Evolutionary conservation across 2,329 filamentous ascomycete genomes (phyloP).

Genomic region (Fusarium luffae): DNA sequence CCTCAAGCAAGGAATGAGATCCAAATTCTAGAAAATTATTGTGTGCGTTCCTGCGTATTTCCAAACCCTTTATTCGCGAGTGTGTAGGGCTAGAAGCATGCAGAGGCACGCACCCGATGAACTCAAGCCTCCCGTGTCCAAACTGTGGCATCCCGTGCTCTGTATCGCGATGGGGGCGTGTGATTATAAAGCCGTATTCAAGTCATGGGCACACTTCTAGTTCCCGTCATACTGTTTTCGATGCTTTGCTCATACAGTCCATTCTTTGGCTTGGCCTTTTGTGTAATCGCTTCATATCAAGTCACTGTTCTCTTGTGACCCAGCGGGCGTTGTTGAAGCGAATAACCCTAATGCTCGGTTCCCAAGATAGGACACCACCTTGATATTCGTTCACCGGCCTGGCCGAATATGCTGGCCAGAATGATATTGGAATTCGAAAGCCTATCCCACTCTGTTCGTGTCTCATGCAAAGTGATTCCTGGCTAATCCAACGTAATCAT

Average conservation of each 20-base stretch:
- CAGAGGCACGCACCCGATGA: slow-evolving; percentile 27
- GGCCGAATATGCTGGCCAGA: slow-evolving; percentile 12
- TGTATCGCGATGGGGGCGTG: slow-evolving; percentile 39
- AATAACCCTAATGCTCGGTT: slow-evolving; percentile 36
- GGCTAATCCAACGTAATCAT: slow-evolving; percentile 30
- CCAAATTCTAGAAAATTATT: slow-evolving; percentile 31
- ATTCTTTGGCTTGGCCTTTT: slow-evolving; percentile 28
- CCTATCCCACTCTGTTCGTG: slow-evolving; percentile 16
- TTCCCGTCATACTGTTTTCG: slow-evolving; percentile 41
- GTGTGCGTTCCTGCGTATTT: slow-evolving; percentile 37
- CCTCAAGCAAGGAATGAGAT: slow-evolving; percentile 36
- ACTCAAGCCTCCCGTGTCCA: slow-evolving; percentile 37
- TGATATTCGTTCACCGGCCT: slow-evolving; percentile 17
- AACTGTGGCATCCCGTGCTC: slow-evolving; percentile 30
- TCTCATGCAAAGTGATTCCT: slow-evolving; percentile 13
- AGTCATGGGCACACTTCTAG: slow-evolving; percentile 25
- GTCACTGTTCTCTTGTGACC: slow-evolving; percentile 23
- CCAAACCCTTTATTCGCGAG: slow-evolving; percentile 25
- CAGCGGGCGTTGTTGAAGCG: slow-evolving; percentile 7
- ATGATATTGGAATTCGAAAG: slow-evolving; percentile 15
- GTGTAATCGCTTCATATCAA: slow-evolving; percentile 27
- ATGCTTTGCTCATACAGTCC: slow-evolving; percentile 34
- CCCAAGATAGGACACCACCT: slow-evolving; percentile 30
- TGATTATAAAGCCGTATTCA: slow-evolving; percentile 29
- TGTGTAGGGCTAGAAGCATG: slow-evolving; percentile 39